Evolutionary conservation across 116 monocot species (phyloP).

Genomic region (Papilionanthe hybrid): DNA sequence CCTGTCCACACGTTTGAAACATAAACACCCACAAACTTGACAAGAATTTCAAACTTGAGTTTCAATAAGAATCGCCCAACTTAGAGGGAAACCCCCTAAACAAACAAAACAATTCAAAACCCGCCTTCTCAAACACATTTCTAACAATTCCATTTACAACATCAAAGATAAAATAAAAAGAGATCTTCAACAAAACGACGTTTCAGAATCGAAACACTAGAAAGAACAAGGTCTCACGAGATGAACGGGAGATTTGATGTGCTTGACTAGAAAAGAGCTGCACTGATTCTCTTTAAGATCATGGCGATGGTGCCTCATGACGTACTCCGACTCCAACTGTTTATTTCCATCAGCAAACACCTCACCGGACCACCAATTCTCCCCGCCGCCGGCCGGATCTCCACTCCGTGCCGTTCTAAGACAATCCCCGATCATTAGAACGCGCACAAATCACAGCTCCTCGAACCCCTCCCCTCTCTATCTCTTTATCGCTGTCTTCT

Average conservation of each 20-base stretch:
- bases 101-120: neutral
- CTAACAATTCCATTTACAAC: neutral
- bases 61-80: neutral
- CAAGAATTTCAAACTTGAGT: neutral
- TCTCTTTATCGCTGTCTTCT: neutral
- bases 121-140: neutral
- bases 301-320: constrained; percentile 61
- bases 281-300: constrained; percentile 65
- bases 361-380: constrained; percentile 3
- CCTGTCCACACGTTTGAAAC: constrained; percentile 18
- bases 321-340: constrained; percentile 51
- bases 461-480: no score
- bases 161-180: neutral
- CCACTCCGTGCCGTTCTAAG: neutral
- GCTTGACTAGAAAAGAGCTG: constrained; percentile 59
- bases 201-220: neutral
- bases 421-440: constrained; percentile 1
- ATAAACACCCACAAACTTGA: neutral
- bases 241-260: constrained; percentile 72
- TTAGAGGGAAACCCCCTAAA: neutral
- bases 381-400: neutral
- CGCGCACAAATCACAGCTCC: neutral
- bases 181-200: neutral
- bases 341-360: neutral
- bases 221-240: constrained; percentile 32